Percentiles rank a stretch among this genome's conserved stretches.
These are phyloP conservation scores for Exophiala xenobiotica DNA, from an alignment of 2,329 filamentous ascomycete genomes.

Conservation along the genomic window DNA sequence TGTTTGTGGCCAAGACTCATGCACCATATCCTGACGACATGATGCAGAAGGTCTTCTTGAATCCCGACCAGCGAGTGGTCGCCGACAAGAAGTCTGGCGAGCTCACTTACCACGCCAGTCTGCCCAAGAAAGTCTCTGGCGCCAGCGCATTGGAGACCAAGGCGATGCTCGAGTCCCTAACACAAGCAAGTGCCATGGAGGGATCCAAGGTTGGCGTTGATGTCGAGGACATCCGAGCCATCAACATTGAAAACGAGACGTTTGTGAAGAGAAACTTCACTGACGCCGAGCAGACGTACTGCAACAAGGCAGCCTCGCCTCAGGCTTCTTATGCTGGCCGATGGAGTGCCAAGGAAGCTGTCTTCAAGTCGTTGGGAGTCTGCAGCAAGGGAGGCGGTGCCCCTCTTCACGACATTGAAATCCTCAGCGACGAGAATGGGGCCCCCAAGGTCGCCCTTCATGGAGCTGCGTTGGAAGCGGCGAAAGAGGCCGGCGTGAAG, in stretches of 20 bases:
- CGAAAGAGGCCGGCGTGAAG: constrained; percentile 84
- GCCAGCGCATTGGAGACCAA: constrained; percentile 63
- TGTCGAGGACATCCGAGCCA: constrained; percentile 80
- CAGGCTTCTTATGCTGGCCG: constrained; percentile 90
- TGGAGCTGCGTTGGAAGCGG: constrained; percentile 77
- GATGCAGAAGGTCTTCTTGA: constrained; percentile 84
- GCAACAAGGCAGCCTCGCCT: constrained; percentile 72
- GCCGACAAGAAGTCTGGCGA: constrained; percentile 83
- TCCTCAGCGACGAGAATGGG: constrained; percentile 74
- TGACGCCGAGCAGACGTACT: constrained; percentile 77
- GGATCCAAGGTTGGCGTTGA: constrained; percentile 89
- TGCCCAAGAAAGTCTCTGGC: constrained; percentile 64
- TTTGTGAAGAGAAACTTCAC: constrained; percentile 97
- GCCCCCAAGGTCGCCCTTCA: constrained; percentile 85
- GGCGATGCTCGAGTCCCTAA: constrained; percentile 74
- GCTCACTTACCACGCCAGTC: constrained; percentile 69
- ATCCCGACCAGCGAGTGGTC: constrained; percentile 83
- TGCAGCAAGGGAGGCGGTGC: constrained; percentile 84
- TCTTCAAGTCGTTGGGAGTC: constrained; percentile 95
- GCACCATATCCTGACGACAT: constrained; percentile 87
- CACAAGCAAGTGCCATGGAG: constrained; percentile 59
- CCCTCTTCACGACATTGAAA: constrained; percentile 91
- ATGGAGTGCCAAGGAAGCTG: constrained; percentile 97
- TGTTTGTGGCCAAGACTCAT: constrained; percentile 94
- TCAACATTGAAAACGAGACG: constrained; percentile 92